Conservation (phyloP, 306 rosid species). For the Vigna nakashimae region DNA sequence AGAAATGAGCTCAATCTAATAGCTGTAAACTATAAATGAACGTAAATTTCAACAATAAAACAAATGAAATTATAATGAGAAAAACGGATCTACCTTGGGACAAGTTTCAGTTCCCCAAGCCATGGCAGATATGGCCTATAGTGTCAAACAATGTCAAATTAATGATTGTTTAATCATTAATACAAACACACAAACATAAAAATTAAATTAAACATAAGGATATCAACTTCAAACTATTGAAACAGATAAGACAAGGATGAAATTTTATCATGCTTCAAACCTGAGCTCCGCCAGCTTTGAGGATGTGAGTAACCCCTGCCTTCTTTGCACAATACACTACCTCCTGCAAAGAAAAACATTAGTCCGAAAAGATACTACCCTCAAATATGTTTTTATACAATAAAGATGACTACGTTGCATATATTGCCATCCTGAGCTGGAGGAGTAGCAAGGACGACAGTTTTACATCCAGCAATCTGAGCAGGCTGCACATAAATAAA, state of each 20-base stretch:
- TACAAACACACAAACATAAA: constrained; percentile 3
- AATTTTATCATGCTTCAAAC: constrained; percentile 46
- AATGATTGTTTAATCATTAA: neutral
- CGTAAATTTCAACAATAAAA: neutral
- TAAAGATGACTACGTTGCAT: constrained; percentile 68
- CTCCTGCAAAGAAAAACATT: constrained; percentile 59
- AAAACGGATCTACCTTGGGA: constrained; percentile 62
- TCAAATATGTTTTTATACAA: constrained; percentile 26
- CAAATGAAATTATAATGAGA: constrained; percentile 16
- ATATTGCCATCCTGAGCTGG: constrained; percentile 78
- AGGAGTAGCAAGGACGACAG: constrained; percentile 86
- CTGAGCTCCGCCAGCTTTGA: constrained; percentile 98
- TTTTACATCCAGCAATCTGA: constrained; percentile 87
- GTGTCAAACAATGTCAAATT: constrained; percentile 20
- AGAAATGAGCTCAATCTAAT: neutral
- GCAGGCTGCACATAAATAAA: constrained; percentile 66
- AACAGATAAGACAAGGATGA: neutral
- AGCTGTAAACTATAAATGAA: neutral
- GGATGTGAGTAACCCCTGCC: constrained; percentile 90
- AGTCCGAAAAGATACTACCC: constrained; percentile 24
- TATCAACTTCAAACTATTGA: neutral
- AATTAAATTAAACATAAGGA: neutral
- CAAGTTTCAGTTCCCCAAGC: constrained; percentile 94
- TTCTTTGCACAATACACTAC: constrained; percentile 94
- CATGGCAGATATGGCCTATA: constrained; percentile 84